These are phyloP conservation scores for Aspergillus terreus DNA, from an alignment of 2,329 filamentous ascomycete species.

Conservation along the genomic window DNA sequence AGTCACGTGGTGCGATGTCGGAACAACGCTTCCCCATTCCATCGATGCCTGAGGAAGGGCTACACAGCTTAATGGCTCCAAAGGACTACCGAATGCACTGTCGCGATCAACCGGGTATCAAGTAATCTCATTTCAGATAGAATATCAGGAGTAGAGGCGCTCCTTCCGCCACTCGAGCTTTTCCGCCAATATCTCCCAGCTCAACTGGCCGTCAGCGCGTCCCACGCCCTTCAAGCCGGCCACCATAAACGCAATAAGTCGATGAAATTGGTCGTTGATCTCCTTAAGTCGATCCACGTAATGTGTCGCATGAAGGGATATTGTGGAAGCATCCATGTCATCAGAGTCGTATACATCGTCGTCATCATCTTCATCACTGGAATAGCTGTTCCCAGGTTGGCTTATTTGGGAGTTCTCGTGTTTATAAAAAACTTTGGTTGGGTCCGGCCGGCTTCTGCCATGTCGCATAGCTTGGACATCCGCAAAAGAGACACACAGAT, in stretches of 20 bases:
- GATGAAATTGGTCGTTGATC: constrained; percentile 62
- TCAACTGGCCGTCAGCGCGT: constrained; percentile 65
- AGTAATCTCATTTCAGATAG: neutral
- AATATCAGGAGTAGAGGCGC: neutral
- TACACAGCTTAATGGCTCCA: too few species aligned
- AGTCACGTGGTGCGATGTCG: constrained; percentile 13
- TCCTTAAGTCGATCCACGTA: constrained; percentile 54
- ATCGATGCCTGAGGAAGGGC: constrained; percentile 3
- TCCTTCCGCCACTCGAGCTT: constrained; percentile 58
- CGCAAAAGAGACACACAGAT: constrained; percentile 68
- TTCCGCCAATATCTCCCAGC: constrained; percentile 80
- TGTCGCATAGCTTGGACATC: constrained; percentile 50
- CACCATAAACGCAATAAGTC: constrained; percentile 65
- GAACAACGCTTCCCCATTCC: constrained; percentile 1
- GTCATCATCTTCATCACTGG: constrained; percentile 16
- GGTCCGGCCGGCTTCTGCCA: constrained; percentile 22
- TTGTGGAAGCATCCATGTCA: constrained; percentile 35
- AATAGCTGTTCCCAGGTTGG: constrained; percentile 7
- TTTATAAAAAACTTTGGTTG: neutral
- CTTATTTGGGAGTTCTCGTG: neutral
- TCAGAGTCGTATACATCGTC: constrained; percentile 14
- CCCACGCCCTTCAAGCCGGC: constrained; percentile 72
- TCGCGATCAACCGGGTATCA: neutral
- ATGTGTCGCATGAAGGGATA: constrained; percentile 35
- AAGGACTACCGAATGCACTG: too few species aligned